These are phyloP conservation scores for Thalia dealbata DNA, from an alignment of 176 grass and related monocot genomes.

Conservation along the genomic window DNA sequence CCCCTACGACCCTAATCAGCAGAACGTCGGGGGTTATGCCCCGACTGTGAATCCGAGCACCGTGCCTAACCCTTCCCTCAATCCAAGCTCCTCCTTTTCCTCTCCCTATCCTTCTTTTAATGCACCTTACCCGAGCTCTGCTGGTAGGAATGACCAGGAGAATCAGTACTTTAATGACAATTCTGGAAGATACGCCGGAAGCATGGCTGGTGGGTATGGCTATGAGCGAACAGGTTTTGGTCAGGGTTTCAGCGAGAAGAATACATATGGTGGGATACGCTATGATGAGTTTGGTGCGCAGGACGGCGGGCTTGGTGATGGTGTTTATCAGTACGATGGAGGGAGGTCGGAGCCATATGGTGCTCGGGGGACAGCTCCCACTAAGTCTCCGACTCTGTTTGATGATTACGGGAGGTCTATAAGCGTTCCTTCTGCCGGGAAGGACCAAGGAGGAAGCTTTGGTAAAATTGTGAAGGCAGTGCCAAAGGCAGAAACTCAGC, in stretches of 20 bases:
- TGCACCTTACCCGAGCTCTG: slow-evolving; percentile 18
- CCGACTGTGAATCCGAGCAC: slow-evolving; percentile 8
- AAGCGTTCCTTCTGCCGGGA: slow-evolving; percentile 32
- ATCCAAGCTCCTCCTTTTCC: slow-evolving; percentile 14
- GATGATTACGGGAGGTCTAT: slow-evolving; percentile 96
- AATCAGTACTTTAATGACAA: neutral
- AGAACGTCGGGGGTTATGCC: slow-evolving; percentile 12
- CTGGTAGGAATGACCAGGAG: slow-evolving; percentile 6
- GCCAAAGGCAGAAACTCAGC: slow-evolving; percentile 64
- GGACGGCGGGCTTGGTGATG: slow-evolving; percentile 42
- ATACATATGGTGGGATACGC: slow-evolving; percentile 9
- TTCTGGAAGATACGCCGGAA: slow-evolving; percentile 1
- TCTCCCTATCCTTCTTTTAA: slow-evolving; percentile 60
- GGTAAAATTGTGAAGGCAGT: slow-evolving; percentile 80
- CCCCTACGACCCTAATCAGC: slow-evolving; percentile 17
- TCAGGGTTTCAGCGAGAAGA: slow-evolving; percentile 38
- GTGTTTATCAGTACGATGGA: slow-evolving; percentile 70
- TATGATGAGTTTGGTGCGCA: slow-evolving; percentile 18
- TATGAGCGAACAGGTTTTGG: slow-evolving; percentile 30
- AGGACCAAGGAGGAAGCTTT: slow-evolving; percentile 29
- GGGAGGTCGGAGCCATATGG: slow-evolving; percentile 61
- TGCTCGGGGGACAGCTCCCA: slow-evolving; percentile 54
- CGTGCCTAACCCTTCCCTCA: slow-evolving; percentile 2
- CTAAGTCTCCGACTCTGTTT: slow-evolving; percentile 55
- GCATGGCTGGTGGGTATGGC: slow-evolving; percentile 31